Evolutionary conservation across 2,329 filamentous ascomycete species (phyloP), one percentile per base, ranked within the genome.

Genomic region (Fusarium cyanostomum): DNA sequence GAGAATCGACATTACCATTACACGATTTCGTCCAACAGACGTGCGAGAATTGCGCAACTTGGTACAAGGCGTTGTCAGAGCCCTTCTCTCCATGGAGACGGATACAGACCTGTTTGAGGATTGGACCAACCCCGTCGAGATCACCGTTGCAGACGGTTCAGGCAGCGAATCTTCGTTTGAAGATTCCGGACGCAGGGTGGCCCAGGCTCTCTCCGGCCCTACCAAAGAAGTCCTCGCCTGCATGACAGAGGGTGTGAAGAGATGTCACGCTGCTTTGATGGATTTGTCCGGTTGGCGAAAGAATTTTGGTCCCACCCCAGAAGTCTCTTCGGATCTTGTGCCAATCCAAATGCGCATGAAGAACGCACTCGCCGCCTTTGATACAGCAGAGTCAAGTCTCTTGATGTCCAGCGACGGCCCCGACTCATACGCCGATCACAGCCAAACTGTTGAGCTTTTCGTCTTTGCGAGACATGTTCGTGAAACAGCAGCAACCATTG

Each of bases 391-490:
- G 65, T 74, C 79, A 24, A 73, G 69, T 2, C 74, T 87, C 7
- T 72, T 86, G 9, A 71, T 75, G 3, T 81, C 82, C 27, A 77
- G 79, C 5, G 71, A 75, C 4, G 72, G 84, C 1, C 78, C 81
- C 7, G 75, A 77, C 13, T 78, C 78, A 1, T 83, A 82, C 41
- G 77, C 80, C 5, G 72, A 81, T 30, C 79, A 82, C 33, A 78
- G 80, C 3, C 81, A 84, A 49, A 78, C 84, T 1, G 80, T 86
- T 7, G 78, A 81, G 57, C 72, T 85, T 11, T 84, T 87, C 51
- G 77, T 86, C 1, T 86, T 85, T 57, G 80, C 84, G 3, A 81
- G 84, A 44, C 82, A 83, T 18, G 77, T 85, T 28, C 79, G 84
- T 33, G 83, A 86, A 72, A 77, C 82, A 1, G 81, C 84, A 7